Percentiles rank a stretch among this genome's conserved stretches.
Conservation (phyloP, 2,329 filamentous ascomycete genomes). For the Metarhizium rileyi region DNA sequence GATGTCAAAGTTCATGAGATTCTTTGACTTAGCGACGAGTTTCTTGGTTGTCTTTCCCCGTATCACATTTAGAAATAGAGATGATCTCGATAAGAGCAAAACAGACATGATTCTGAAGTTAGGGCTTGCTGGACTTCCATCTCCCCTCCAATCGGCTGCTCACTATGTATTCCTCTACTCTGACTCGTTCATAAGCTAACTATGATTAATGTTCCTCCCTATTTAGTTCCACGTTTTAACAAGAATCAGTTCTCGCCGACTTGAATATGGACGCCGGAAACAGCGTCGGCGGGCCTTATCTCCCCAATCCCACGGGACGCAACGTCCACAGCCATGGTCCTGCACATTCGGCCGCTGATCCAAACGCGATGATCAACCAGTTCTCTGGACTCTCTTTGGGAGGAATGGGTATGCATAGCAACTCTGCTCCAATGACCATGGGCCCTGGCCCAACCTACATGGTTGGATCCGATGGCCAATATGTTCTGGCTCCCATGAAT, state of each 20-base stretch:
- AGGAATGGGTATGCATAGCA: slow-evolving; percentile 23
- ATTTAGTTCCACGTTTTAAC: slow-evolving; percentile 24
- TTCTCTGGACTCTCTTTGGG: slow-evolving; percentile 29
- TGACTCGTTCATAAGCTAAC: neutral
- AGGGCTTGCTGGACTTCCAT: neutral
- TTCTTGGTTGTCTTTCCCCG: neutral
- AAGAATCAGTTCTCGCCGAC: slow-evolving; percentile 19
- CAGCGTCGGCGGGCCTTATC: slow-evolving; percentile 21
- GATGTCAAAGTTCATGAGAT: neutral
- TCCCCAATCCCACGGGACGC: slow-evolving; percentile 20
- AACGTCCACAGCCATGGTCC: slow-evolving; percentile 19
- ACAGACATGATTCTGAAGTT: neutral
- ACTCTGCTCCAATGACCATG: slow-evolving; percentile 20
- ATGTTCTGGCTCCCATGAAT: slow-evolving; percentile 27
- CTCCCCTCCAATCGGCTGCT: neutral
- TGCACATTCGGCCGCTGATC: slow-evolving; percentile 21
- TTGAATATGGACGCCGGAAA: slow-evolving; percentile 26
- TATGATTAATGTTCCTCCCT: neutral
- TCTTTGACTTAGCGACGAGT: neutral
- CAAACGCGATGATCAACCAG: slow-evolving; percentile 21
- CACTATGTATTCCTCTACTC: neutral
- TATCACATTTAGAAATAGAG: neutral
- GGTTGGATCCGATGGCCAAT: slow-evolving; percentile 28
- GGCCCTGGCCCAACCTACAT: slow-evolving; percentile 27
- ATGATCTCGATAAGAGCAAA: neutral